A percentile compares a stretch with the other conserved stretches of the same genome.
Conservation (phyloP, 768 basidiomycete species). For the Rossbeevera mucosa region DNA sequence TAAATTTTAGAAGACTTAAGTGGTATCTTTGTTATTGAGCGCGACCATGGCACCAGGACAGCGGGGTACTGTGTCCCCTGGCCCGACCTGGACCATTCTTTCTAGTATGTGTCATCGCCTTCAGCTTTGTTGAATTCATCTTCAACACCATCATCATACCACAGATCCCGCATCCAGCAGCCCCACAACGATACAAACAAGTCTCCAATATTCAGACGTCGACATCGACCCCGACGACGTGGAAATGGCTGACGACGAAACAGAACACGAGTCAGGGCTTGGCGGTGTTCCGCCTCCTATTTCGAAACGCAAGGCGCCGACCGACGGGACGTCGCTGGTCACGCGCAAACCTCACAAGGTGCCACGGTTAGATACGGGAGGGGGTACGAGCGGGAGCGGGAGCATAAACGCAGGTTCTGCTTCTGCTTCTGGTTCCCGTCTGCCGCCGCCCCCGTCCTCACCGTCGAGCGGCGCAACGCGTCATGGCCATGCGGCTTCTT, state of each 20-base stretch:
- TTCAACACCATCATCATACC: not conserved
- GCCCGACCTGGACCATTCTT: conserved; percentile 27
- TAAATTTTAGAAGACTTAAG: not conserved
- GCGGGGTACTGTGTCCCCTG: conserved; percentile 17
- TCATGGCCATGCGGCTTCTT: not conserved
- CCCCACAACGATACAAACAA: conserved; percentile 13
- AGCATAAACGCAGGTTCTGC: not conserved
- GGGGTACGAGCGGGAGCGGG: not conserved
- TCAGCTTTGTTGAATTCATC: not conserved
- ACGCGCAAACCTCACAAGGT: conserved; percentile 15
- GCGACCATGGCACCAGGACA: not conserved
- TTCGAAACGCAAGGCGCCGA: conserved; percentile 25
- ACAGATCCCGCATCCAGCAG: conserved; percentile 22
- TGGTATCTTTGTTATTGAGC: not conserved
- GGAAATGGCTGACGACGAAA: conserved; percentile 22
- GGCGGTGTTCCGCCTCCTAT: conserved; percentile 6
- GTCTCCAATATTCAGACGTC: conserved; percentile 10
- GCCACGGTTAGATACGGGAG: conserved; percentile 16
- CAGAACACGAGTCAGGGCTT: conserved; percentile 3
- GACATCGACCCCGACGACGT: conserved; percentile 9
- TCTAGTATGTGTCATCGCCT: conserved; percentile 17
- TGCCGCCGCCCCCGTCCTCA: not conserved
- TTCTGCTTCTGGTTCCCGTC: not conserved
- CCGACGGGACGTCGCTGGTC: conserved; percentile 7
- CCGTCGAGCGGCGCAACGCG: not conserved